A percentile compares a stretch with the other conserved stretches of the same genome.
Evolutionary conservation across 1,284 basidiomycete species (phyloP).

Genomic region (Coniophora puteana): DNA sequence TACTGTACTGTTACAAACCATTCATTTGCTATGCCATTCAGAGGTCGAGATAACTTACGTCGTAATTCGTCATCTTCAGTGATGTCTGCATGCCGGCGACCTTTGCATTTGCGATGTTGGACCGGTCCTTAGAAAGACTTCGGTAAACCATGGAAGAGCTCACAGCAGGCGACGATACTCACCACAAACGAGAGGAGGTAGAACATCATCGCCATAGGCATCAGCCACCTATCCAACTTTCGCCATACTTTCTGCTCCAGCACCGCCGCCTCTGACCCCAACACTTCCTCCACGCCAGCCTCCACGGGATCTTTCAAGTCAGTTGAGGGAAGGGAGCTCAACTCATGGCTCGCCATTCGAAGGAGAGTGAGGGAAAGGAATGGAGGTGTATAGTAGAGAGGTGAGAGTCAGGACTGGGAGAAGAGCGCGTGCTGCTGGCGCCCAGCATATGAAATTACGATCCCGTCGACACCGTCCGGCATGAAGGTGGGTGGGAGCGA

Average conservation of each 20-base stretch:
- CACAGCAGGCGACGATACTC: constrained; percentile 17
- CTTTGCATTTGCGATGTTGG: constrained; percentile 57
- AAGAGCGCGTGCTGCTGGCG: no score
- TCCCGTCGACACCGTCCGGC: no score
- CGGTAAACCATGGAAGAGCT: background rate
- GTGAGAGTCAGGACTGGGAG: no score
- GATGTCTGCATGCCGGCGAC: constrained; percentile 54
- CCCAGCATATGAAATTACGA: no score
- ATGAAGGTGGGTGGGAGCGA: no score
- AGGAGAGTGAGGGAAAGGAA: no score
- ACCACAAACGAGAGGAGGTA: constrained; percentile 51
- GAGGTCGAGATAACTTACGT: constrained; percentile 21
- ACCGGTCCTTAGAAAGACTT: constrained; percentile 35
- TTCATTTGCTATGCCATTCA: constrained; percentile 42
- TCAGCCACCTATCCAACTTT: constrained; percentile 44
- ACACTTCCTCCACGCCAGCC: no score
- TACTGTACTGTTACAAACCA: constrained; percentile 40
- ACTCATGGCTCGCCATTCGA: no score
- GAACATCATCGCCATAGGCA: constrained; percentile 46
- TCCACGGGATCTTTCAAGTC: no score
- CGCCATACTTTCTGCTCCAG: constrained; percentile 39
- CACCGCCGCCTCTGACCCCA: no score
- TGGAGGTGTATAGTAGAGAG: no score
- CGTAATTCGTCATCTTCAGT: constrained; percentile 46
- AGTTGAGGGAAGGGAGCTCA: no score